Evolutionary conservation across 176 grass and related monocot species (phyloP).

Genomic region (Cymbopogon citratus): DNA sequence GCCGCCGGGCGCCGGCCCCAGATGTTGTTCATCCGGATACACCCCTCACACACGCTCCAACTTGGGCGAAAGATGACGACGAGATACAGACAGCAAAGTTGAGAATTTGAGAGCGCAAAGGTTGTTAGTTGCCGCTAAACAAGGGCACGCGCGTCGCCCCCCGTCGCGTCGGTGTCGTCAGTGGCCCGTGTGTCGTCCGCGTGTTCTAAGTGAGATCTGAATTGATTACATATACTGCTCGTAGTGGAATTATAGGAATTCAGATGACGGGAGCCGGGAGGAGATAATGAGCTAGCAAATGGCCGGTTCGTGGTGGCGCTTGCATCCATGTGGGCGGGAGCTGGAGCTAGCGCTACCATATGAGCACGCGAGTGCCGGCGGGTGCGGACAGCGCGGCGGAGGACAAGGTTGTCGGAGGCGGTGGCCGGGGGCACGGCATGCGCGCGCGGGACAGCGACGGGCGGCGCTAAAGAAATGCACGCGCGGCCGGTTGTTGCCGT

Average conservation of each 20-base stretch:
- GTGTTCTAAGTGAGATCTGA: not conserved
- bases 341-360: not conserved
- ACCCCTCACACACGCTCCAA: too few relatives aligned
- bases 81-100: not conserved
- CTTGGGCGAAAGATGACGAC: not conserved
- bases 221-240: not conserved
- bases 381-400: constrained; percentile 7
- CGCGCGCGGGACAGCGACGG: constrained; percentile 8
- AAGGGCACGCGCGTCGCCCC: too few relatives aligned
- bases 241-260: not conserved
- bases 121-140: not conserved
- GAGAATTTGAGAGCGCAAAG: not conserved
- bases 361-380: not conserved
- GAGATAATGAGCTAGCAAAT: not conserved
- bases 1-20: not conserved
- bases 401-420: not conserved
- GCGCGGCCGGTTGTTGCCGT: constrained; percentile 16
- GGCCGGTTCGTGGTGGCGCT: not conserved
- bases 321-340: not conserved
- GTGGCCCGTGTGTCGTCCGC: not conserved
- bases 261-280: too few relatives aligned
- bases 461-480: constrained; percentile 31
- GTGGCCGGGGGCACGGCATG: not conserved
- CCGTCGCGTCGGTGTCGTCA: too few relatives aligned
- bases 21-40: too few relatives aligned